Conservation (phyloP, 352 stramenopile genomes). For the Phytophthora pseudosyringae region DNA sequence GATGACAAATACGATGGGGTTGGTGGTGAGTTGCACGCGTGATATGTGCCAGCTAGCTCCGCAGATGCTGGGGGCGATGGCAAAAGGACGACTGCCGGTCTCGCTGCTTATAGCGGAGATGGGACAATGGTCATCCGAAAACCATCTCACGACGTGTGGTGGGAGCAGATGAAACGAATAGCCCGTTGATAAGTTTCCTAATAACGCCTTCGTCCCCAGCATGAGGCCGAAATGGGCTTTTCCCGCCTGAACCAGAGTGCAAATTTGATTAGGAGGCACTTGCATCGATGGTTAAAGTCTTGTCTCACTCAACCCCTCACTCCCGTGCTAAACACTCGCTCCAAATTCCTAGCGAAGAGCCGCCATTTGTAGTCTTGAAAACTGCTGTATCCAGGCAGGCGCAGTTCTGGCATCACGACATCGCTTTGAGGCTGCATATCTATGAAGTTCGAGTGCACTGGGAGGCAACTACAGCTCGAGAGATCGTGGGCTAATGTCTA, state of each 20-base stretch:
- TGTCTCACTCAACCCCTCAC: not conserved
- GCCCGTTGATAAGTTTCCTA: slow-evolving; percentile 33
- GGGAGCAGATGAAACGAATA: slow-evolving; percentile 34
- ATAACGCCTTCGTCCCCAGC: not conserved
- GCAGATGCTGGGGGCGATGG: not conserved
- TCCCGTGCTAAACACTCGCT: not conserved
- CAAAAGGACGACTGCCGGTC: slow-evolving; percentile 22
- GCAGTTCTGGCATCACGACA: too few species aligned
- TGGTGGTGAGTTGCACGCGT: not conserved
- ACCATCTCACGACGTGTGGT: slow-evolving; percentile 5
- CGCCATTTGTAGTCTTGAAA: not conserved
- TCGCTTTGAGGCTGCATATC: too few species aligned
- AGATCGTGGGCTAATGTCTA: not conserved
- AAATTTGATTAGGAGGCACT: not conserved
- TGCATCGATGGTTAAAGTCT: not conserved
- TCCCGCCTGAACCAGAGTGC: not conserved
- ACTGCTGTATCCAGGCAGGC: not conserved
- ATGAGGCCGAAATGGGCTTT: not conserved
- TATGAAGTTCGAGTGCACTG: too few species aligned
- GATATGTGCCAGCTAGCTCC: not conserved
- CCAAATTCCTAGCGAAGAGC: not conserved
- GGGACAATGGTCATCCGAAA: slow-evolving; percentile 23
- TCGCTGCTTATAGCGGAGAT: slow-evolving; percentile 9
- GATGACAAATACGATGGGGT: slow-evolving; percentile 6
- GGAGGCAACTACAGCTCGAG: too few species aligned